phyloP scores from a whole-genome alignment of 306 rosid genomes.

The Cicer cuneatum region DNA sequence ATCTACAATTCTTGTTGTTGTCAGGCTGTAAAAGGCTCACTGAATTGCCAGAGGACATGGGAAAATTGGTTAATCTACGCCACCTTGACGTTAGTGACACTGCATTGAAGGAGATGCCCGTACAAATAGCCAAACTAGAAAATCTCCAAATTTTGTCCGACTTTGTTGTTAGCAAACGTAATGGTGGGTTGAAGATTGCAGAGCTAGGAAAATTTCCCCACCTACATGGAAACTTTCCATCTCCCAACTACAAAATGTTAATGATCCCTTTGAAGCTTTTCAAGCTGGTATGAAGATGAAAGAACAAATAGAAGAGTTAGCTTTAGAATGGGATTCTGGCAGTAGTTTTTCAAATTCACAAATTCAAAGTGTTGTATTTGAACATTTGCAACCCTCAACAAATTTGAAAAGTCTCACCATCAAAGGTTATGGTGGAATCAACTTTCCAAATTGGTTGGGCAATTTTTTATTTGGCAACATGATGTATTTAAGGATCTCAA shows the following conservation, averaged over 20 bases:
- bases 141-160: slow-evolving; percentile 12
- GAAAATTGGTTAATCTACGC: neutral
- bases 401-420: slow-evolving; percentile 34
- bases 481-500: slow-evolving; percentile 3
- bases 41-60: neutral
- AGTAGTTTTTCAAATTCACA: neutral
- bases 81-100: slow-evolving; percentile 15
- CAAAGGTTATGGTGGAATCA: slow-evolving; percentile 30
- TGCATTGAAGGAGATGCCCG: neutral
- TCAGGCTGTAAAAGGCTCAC: neutral
- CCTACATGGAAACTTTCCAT: slow-evolving; percentile 23
- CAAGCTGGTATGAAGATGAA: slow-evolving; percentile 24
- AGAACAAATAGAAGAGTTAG: neutral
- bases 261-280: neutral
- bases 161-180: slow-evolving; percentile 13
- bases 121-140: slow-evolving; percentile 11
- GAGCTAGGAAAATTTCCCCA: neutral
- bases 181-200: neutral
- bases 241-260: slow-evolving; percentile 30
- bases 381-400: slow-evolving; percentile 18
- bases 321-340: slow-evolving; percentile 3
- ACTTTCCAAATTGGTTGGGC: slow-evolving; percentile 13
- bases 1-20: slow-evolving; percentile 43
- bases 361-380: slow-evolving; percentile 6
- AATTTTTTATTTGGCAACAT: neutral